phyloP scores from a whole-genome alignment of 331 rosid genomes.

The Pyrus hybrid region DNA sequence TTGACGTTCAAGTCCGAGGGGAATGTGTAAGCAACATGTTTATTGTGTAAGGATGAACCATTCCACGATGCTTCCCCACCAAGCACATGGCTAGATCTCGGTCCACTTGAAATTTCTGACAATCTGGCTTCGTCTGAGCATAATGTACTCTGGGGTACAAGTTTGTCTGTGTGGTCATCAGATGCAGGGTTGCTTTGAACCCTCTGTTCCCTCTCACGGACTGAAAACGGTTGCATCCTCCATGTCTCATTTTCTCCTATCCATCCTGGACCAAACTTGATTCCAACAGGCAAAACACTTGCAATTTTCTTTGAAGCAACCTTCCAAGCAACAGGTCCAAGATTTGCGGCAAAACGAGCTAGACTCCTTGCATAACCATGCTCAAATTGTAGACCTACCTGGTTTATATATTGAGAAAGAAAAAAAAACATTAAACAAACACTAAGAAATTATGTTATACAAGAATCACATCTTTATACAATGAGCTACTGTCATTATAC shows the following conservation, averaged over 20 bases:
- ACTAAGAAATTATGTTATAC: not conserved
- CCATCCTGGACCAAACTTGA: conserved; percentile 60
- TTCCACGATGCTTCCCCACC: conserved; percentile 43
- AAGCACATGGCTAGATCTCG: conserved; percentile 27
- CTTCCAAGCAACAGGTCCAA: conserved; percentile 84
- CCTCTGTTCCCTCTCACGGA: conserved; percentile 25
- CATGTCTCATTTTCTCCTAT: conserved; percentile 38
- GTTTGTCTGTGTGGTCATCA: conserved; percentile 28
- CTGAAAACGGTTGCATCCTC: conserved; percentile 23
- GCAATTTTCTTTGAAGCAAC: conserved; percentile 64
- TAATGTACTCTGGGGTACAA: conserved; percentile 25
- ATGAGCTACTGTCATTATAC: not conserved
- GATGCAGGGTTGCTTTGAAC: conserved; percentile 18
- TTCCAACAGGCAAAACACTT: conserved; percentile 53
- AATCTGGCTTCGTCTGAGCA: conserved; percentile 28
- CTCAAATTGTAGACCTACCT: conserved; percentile 65
- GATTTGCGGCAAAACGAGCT: conserved; percentile 71
- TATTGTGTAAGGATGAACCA: conserved; percentile 29
- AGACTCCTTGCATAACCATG: conserved; percentile 80
- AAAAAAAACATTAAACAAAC: not conserved
- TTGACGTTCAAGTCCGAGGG: conserved; percentile 33
- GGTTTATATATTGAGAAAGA: conserved; percentile 2
- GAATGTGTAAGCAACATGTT: conserved; percentile 36
- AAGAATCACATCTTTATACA: not conserved
- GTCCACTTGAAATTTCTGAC: conserved; percentile 27